phyloP scores from a whole-genome alignment of 2,329 filamentous ascomycete genomes.

The Curvularia spicifera region DNA sequence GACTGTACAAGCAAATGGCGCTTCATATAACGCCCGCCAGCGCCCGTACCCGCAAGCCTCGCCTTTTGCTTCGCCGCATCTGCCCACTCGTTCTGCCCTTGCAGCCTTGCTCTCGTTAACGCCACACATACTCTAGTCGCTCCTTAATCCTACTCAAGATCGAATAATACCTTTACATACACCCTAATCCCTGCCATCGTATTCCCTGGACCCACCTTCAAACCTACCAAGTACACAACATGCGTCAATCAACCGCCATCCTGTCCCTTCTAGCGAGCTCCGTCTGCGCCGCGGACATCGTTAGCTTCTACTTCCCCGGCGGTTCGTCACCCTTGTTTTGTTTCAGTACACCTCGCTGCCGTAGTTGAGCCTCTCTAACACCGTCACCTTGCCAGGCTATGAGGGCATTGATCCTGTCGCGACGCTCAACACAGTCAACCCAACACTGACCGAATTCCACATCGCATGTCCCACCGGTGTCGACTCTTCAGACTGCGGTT shows the following conservation, averaged over 20 bases:
- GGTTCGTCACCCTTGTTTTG: conserved; percentile 17
- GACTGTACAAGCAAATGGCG: conserved; percentile 9
- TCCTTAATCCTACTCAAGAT: not conserved
- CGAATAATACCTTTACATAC: not conserved
- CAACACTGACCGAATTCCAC: conserved; percentile 31
- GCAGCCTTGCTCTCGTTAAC: conserved; percentile 14
- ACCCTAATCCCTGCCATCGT: conserved; percentile 11
- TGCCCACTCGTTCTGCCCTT: conserved; percentile 5
- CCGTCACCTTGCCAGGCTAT: conserved; percentile 11
- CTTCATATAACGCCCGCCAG: conserved; percentile 11
- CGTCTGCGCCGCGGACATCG: conserved; percentile 24
- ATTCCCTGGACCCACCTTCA: conserved; percentile 5
- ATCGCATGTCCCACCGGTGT: conserved; percentile 32
- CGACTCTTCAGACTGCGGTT: conserved; percentile 34
- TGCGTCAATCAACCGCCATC: conserved; percentile 32
- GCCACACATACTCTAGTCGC: conserved; percentile 7
- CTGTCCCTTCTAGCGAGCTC: conserved; percentile 28
- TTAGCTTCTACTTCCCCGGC: conserved; percentile 34
- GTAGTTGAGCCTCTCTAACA: not conserved
- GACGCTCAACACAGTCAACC: conserved; percentile 28
- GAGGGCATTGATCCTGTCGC: conserved; percentile 33
- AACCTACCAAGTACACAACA: conserved; percentile 7
- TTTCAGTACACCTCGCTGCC: not conserved
- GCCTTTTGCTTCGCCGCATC: conserved; percentile 4
- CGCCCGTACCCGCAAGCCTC: conserved; percentile 5